phyloP scores from a whole-genome alignment of 805 yeast genomes.

The Candida wancherniae region DNA sequence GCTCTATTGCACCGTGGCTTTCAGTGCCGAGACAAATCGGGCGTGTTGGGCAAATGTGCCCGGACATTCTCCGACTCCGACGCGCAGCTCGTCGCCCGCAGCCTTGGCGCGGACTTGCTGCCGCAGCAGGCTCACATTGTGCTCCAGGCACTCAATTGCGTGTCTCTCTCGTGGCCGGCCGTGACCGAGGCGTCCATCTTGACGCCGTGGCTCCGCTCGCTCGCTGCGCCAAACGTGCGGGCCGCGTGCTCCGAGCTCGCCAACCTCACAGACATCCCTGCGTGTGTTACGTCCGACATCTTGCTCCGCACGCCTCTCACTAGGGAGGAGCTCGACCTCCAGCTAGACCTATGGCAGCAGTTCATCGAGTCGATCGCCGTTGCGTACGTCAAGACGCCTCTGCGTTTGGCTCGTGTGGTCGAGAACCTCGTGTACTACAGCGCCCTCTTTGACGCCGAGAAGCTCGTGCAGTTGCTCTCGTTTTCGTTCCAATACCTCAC shows the following conservation, averaged over 20 bases:
- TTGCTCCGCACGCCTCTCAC: slow-evolving; percentile 34
- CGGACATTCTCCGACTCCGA: neutral
- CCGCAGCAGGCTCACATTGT: slow-evolving; percentile 1
- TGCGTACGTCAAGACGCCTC: slow-evolving; percentile 15
- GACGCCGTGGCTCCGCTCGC: slow-evolving; percentile 28
- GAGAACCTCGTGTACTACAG: slow-evolving; percentile 27
- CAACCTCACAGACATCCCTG: slow-evolving; percentile 30
- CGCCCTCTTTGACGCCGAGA: slow-evolving; percentile 20
- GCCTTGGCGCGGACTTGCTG: slow-evolving; percentile 1
- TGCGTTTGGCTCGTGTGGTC: slow-evolving; percentile 18
- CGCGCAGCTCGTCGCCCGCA: slow-evolving; percentile 1
- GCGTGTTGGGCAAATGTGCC: neutral
- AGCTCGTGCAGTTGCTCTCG: slow-evolving; percentile 18
- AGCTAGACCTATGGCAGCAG: slow-evolving; percentile 33
- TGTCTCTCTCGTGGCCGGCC: slow-evolving; percentile 6
- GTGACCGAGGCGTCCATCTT: slow-evolving; percentile 2
- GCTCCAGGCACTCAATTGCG: slow-evolving; percentile 1
- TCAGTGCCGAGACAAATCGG: neutral
- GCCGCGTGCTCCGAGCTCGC: slow-evolving; percentile 30
- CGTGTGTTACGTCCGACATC: slow-evolving; percentile 36
- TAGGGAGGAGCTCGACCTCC: slow-evolving; percentile 28
- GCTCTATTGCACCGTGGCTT: slow-evolving; percentile 1
- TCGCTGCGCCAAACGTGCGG: slow-evolving; percentile 26
- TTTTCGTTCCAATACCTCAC: slow-evolving; percentile 17
- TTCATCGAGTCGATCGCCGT: slow-evolving; percentile 22